Conservation (phyloP, 331 rosid species). For the Acacia pycnantha region DNA sequence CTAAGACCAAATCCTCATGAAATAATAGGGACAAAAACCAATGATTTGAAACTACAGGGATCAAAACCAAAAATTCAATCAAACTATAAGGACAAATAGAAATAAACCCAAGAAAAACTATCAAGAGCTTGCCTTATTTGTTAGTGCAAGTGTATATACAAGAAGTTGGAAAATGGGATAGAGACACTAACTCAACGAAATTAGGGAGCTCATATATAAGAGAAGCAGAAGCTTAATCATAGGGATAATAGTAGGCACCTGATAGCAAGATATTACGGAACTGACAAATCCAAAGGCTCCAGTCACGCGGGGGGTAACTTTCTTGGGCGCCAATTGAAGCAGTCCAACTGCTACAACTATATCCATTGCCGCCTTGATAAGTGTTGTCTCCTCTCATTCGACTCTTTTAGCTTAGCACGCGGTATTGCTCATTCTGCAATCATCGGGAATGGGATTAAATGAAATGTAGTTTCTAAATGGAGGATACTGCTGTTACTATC, state of each 20-base stretch:
- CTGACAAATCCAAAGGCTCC: slow-evolving; percentile 72
- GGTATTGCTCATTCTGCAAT: slow-evolving; percentile 71
- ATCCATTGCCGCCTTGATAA: slow-evolving; percentile 75
- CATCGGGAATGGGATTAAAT: neutral
- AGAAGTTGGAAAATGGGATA: neutral
- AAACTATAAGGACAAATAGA: too few species aligned
- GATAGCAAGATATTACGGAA: slow-evolving; percentile 16
- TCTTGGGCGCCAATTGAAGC: slow-evolving; percentile 89
- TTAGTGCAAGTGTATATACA: neutral
- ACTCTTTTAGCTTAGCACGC: slow-evolving; percentile 54
- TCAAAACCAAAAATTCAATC: too few species aligned
- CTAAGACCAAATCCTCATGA: too few species aligned
- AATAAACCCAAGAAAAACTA: neutral
- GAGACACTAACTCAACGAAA: neutral
- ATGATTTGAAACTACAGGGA: too few species aligned
- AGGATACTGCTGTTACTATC: neutral
- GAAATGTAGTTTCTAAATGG: neutral
- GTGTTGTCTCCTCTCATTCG: slow-evolving; percentile 80
- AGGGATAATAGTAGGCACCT: neutral
- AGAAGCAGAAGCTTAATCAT: neutral
- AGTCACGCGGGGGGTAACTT: slow-evolving; percentile 73
- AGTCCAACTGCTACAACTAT: slow-evolving; percentile 81
- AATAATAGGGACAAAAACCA: too few species aligned
- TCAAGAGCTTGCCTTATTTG: neutral
- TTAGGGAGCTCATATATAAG: neutral